Conservation (phyloP, 2,329 filamentous ascomycete genomes). For the Lasiodiplodia theobromae region DNA sequence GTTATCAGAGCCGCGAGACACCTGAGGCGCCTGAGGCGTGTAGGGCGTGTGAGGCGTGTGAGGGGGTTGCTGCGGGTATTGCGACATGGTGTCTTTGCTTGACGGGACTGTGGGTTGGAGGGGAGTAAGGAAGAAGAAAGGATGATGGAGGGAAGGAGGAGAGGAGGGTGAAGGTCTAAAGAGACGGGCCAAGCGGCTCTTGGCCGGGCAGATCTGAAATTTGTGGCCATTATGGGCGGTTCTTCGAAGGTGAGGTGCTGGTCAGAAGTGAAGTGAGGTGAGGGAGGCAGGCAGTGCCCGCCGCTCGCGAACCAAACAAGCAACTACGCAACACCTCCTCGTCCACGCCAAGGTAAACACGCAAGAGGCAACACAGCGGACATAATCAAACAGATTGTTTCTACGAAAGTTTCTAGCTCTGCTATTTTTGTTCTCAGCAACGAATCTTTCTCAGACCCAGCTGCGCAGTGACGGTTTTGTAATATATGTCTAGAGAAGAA, state of each 20-base stretch:
- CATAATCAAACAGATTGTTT: no score
- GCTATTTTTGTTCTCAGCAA: no score
- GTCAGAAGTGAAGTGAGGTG: neutral
- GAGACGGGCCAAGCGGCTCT: neutral
- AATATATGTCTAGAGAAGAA: no score
- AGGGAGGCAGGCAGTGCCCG: neutral
- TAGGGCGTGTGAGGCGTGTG: neutral
- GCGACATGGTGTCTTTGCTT: neutral
- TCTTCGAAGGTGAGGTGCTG: neutral
- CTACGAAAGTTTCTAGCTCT: no score
- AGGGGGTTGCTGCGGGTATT: neutral
- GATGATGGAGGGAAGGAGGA: neutral
- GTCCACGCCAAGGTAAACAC: no score
- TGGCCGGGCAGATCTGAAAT: neutral
- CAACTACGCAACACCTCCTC: no score
- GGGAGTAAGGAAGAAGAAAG: neutral
- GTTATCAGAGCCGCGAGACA: no score
- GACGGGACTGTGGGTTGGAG: neutral
- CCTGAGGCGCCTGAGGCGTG: neutral
- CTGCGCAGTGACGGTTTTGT: no score
- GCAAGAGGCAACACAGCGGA: no score
- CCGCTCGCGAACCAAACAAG: no score
- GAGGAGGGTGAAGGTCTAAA: neutral
- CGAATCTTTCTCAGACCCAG: no score
- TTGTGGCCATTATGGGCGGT: neutral